Percentiles rank a stretch among this genome's conserved stretches.
These are phyloP conservation scores for Eucalyptus lansdowneana DNA, from an alignment of 345 rosid species.

Conservation along the genomic window DNA sequence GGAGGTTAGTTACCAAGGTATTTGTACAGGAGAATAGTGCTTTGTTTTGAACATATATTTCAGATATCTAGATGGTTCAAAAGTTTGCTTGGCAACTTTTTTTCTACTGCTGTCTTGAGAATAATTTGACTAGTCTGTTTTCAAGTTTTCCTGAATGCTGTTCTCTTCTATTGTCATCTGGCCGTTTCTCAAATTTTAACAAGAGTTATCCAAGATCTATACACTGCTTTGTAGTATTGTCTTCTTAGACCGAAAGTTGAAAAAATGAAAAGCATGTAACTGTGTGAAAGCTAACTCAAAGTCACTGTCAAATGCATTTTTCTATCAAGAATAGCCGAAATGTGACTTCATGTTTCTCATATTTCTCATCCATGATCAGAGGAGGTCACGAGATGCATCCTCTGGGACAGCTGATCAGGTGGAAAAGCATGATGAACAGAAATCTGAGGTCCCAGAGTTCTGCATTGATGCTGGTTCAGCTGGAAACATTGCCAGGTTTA, in stretches of 20 bases:
- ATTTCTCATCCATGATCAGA: constrained; percentile 21
- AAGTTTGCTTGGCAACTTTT: neutral
- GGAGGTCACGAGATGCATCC: constrained; percentile 41
- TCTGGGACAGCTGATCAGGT: constrained; percentile 4
- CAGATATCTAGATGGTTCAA: neutral
- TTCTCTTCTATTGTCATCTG: neutral
- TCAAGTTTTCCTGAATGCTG: neutral
- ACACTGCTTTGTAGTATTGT: neutral
- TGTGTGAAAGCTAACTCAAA: neutral
- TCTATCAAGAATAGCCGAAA: neutral
- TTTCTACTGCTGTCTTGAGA: neutral
- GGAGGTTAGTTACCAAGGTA: neutral
- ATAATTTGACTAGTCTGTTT: neutral
- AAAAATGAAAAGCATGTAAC: neutral
- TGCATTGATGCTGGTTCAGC: constrained; percentile 79
- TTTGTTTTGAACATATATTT: neutral
- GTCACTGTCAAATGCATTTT: neutral
- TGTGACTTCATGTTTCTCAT: neutral
- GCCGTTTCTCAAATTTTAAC: neutral
- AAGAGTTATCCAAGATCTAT: neutral
- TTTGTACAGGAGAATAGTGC: neutral
- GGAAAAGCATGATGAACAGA: constrained; percentile 23
- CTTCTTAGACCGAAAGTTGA: neutral
- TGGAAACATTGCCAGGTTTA: constrained; percentile 86
- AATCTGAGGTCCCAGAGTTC: constrained; percentile 61